Evolutionary conservation across 1,139 yeast species (phyloP).

Genomic region (Suhomyces wounanorum): DNA sequence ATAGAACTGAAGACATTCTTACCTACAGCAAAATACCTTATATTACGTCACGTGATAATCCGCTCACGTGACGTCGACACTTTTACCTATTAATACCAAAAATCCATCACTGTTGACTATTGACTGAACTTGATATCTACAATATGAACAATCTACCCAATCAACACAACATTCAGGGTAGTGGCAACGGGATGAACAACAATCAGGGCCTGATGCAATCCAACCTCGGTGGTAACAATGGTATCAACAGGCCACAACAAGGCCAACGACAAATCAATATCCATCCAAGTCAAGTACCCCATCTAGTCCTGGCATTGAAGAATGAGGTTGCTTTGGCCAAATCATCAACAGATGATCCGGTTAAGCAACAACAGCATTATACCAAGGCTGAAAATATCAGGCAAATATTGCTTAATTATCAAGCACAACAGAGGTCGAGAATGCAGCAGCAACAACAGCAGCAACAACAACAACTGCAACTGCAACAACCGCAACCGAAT

Average conservation of each 20-base stretch:
- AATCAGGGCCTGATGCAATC: constrained; percentile 2
- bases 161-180: constrained; percentile 10
- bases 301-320: constrained; percentile 59
- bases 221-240: constrained; percentile 2
- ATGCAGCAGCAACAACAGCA: constrained; percentile 16
- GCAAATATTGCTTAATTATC: constrained; percentile 45
- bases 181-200: constrained; percentile 2
- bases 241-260: constrained; percentile 6
- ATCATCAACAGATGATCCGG: constrained; percentile 52
- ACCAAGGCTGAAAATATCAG: constrained; percentile 69
- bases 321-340: constrained; percentile 66
- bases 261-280: constrained; percentile 30
- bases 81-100: constrained; percentile 11
- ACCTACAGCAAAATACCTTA: too few relatives aligned
- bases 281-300: constrained; percentile 61
- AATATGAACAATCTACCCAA: constrained; percentile 12
- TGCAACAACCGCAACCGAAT: constrained; percentile 13
- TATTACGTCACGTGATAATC: background rate
- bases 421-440: constrained; percentile 40
- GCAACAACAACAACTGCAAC: constrained; percentile 3
- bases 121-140: background rate
- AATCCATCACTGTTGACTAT: background rate
- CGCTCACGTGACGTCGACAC: background rate
- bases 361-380: constrained; percentile 69
- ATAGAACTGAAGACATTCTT: too few relatives aligned